Conservation (phyloP, 768 basidiomycete species). For the Amanita thiersii region DNA sequence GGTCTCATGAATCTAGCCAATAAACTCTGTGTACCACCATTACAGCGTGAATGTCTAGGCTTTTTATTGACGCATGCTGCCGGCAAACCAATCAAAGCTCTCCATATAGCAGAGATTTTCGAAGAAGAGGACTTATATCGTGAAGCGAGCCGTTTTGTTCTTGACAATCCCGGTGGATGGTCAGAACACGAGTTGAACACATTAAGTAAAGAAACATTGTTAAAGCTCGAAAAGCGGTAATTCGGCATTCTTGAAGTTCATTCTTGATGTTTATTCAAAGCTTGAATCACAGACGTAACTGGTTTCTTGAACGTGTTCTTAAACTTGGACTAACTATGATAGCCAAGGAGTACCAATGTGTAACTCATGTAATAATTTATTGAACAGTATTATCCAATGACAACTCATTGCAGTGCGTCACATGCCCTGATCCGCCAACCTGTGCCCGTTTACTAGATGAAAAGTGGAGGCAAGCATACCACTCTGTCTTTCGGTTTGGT, state of each 20-base stretch:
- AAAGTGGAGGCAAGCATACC: conserved; percentile 88
- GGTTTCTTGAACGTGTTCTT: conserved; percentile 92
- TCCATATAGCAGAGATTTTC: conserved; percentile 87
- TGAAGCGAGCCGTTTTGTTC: conserved; percentile 85
- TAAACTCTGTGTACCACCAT: conserved; percentile 76
- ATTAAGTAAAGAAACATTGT: conserved; percentile 70
- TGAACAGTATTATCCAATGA: neutral
- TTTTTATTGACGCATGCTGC: conserved; percentile 92
- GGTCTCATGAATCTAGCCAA: conserved; percentile 85
- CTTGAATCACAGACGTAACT: conserved; percentile 55
- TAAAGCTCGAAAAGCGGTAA: conserved; percentile 85
- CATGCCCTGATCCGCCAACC: conserved; percentile 71
- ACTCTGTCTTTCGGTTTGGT: conserved; percentile 84
- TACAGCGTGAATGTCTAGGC: conserved; percentile 75
- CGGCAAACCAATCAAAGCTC: conserved; percentile 86
- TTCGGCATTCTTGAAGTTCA: neutral
- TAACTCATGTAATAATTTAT: conserved; percentile 24
- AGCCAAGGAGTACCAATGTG: conserved; percentile 94
- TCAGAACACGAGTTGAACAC: conserved; percentile 73
- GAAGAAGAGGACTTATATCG: conserved; percentile 86
- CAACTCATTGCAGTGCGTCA: conserved; percentile 46
- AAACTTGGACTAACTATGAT: conserved; percentile 83
- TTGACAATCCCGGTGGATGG: conserved; percentile 89
- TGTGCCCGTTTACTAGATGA: conserved; percentile 88
- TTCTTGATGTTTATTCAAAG: neutral